Percentiles rank a stretch among this genome's conserved stretches.
Conservation (phyloP, 306 rosid genomes). For the Elaeagnus macrophylla region DNA sequence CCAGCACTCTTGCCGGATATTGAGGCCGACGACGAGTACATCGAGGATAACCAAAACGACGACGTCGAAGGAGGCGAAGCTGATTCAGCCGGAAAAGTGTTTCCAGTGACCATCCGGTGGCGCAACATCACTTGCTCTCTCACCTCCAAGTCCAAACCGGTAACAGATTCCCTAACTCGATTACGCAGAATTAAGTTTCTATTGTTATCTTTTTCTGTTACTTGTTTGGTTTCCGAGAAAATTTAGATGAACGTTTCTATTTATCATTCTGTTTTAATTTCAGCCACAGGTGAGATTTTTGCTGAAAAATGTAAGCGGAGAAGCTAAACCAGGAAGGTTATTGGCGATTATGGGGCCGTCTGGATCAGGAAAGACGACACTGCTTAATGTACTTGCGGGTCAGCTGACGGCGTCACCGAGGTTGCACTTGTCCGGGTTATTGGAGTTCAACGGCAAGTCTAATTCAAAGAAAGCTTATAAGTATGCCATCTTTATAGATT, state of each 20-base stretch:
- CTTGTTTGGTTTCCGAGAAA: constrained; percentile 14
- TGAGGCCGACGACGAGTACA: constrained; percentile 26
- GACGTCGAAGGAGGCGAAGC: constrained; percentile 15
- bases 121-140: constrained; percentile 60
- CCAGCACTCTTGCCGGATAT: constrained; percentile 49
- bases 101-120: constrained; percentile 78
- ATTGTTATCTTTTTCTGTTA: not conserved
- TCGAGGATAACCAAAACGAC: constrained; percentile 17
- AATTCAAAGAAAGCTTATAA: constrained; percentile 49
- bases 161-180: constrained; percentile 36
- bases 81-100: constrained; percentile 27
- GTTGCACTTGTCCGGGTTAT: constrained; percentile 55
- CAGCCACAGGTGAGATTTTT: constrained; percentile 54
- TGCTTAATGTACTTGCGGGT: constrained; percentile 81
- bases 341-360: constrained; percentile 98
- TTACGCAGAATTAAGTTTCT: not conserved
- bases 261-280: not conserved
- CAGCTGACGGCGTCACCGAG: constrained; percentile 61
- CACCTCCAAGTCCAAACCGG: constrained; percentile 48
- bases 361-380: constrained; percentile 90
- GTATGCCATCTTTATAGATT: constrained; percentile 28
- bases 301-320: constrained; percentile 68
- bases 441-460: constrained; percentile 74
- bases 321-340: constrained; percentile 77
- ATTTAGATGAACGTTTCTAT: not conserved